Evolutionary conservation across 2,329 filamentous ascomycete genomes (phyloP).

Genomic region (Aspergillus luchuensis): DNA sequence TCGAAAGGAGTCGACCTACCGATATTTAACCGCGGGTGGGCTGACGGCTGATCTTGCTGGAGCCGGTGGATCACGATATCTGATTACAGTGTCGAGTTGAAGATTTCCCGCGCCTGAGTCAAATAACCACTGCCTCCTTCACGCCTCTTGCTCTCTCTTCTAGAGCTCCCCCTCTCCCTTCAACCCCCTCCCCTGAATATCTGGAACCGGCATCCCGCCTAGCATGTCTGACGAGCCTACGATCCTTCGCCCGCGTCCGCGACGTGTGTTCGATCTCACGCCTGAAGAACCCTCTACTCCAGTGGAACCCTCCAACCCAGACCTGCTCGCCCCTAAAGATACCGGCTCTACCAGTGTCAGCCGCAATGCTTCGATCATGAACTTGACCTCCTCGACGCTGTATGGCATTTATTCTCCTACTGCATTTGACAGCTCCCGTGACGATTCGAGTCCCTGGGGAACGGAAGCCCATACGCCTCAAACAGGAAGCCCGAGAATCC

Average conservation of each 20-base stretch:
- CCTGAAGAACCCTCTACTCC: constrained; percentile 46
- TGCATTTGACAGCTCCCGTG: constrained; percentile 56
- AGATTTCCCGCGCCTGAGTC: neutral
- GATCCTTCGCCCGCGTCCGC: constrained; percentile 69
- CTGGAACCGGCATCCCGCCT: neutral
- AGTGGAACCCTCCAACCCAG: constrained; percentile 38
- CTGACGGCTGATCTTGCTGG: neutral
- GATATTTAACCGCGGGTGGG: constrained; percentile 1
- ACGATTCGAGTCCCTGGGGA: constrained; percentile 74
- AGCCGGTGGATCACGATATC: neutral
- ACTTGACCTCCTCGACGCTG: constrained; percentile 85
- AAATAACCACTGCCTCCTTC: neutral
- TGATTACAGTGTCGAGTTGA: neutral
- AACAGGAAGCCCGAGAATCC: constrained; percentile 48
- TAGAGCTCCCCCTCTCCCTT: neutral
- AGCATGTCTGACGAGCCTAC: constrained; percentile 49
- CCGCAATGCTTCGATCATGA: constrained; percentile 76
- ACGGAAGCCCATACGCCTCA: constrained; percentile 72
- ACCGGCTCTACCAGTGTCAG: constrained; percentile 52
- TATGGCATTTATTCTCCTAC: constrained; percentile 85
- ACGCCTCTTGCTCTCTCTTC: neutral
- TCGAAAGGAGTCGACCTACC: neutral
- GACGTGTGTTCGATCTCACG: constrained; percentile 68
- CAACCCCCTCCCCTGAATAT: neutral
- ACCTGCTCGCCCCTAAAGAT: constrained; percentile 39